Conservation (phyloP, 2,329 filamentous ascomycete genomes). For the Talaromyces sp. region DNA sequence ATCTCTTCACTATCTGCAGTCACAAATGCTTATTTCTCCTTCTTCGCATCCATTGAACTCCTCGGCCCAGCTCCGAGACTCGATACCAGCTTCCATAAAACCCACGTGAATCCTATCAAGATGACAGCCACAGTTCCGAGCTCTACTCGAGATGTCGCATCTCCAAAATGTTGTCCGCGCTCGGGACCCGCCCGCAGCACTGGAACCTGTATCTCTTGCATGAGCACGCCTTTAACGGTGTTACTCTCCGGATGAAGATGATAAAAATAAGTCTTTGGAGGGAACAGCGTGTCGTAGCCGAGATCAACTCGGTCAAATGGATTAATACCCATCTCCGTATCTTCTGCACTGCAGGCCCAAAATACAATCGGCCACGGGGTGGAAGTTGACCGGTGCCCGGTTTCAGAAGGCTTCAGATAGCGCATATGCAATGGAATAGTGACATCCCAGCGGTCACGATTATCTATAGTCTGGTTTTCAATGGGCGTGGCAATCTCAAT, state of each 20-base stretch:
- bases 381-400: slow-evolving; percentile 52
- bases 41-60: background rate
- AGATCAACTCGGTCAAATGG: slow-evolving; percentile 81
- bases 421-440: slow-evolving; percentile 76
- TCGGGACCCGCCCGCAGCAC: slow-evolving; percentile 56
- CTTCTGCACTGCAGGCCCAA: slow-evolving; percentile 71
- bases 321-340: slow-evolving; percentile 64
- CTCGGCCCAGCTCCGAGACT: slow-evolving; percentile 21
- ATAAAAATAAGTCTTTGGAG: slow-evolving; percentile 73
- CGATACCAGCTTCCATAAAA: slow-evolving; percentile 55
- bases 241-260: slow-evolving; percentile 50
- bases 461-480: slow-evolving; percentile 2
- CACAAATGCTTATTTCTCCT: background rate
- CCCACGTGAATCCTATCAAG: slow-evolving; percentile 62
- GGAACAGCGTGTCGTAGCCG: slow-evolving; percentile 82
- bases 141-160: slow-evolving; percentile 39
- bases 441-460: slow-evolving; percentile 29
- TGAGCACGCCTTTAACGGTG: slow-evolving; percentile 32
- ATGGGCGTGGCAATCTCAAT: slow-evolving; percentile 63
- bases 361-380: slow-evolving; percentile 80
- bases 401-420: slow-evolving; percentile 62
- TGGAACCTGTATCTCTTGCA: slow-evolving; percentile 57
- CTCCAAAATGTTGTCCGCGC: slow-evolving; percentile 33
- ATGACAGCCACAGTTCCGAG: slow-evolving; percentile 56
- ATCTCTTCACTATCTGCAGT: background rate